Percentiles rank a stretch among this genome's conserved stretches.
These are phyloP conservation scores for Eutypella sp. DNA, from an alignment of 2,329 filamentous ascomycete species.

Conservation along the genomic window DNA sequence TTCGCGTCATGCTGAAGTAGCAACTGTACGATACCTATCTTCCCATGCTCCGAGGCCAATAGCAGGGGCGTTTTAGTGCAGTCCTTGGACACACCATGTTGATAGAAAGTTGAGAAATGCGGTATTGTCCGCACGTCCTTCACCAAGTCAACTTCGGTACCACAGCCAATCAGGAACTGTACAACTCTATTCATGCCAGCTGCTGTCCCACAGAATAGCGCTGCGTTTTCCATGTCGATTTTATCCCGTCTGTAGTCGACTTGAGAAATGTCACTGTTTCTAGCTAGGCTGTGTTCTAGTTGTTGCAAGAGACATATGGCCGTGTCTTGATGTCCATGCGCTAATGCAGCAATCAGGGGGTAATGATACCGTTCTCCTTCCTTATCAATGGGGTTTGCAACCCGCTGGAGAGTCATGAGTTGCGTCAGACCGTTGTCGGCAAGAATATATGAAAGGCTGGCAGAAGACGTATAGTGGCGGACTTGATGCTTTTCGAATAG, in stretches of 20 bases:
- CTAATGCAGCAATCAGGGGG: constrained; percentile 4
- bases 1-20: too few species aligned
- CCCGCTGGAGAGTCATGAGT: background rate
- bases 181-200: too few species aligned
- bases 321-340: constrained; percentile 8
- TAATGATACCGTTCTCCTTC: constrained; percentile 1
- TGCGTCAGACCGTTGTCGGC: constrained; percentile 20
- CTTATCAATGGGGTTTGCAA: background rate
- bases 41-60: constrained; percentile 13
- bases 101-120: too few species aligned
- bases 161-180: too few species aligned
- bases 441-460: constrained; percentile 30
- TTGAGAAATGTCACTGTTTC: background rate
- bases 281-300: background rate
- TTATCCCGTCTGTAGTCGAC: constrained; percentile 18
- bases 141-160: too few species aligned
- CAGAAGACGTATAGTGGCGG: constrained; percentile 18
- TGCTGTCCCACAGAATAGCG: too few species aligned
- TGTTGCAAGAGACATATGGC: background rate
- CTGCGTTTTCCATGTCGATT: too few species aligned
- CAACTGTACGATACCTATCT: constrained; percentile 11
- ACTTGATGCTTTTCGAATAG: constrained; percentile 21
- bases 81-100: background rate
- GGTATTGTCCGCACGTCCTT: too few species aligned
- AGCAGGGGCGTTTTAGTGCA: background rate